Base-by-base conservation (phyloP, 352 stramenopile species). In the Globisporangium orthogonon region DNA sequence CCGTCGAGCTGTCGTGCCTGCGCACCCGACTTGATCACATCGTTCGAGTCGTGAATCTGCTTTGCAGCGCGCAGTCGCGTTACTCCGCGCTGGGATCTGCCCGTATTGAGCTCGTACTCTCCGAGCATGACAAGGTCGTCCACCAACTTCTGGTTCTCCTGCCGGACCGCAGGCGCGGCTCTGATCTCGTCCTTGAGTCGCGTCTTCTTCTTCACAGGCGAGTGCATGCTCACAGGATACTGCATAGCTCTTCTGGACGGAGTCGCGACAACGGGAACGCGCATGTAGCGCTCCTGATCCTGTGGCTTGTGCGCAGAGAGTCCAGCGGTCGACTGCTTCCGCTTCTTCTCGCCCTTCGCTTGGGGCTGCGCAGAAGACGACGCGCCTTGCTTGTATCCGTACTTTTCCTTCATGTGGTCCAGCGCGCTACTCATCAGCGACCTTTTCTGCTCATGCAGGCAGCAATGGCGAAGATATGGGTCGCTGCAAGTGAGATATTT, bases 121-220 rank as follows among this genome's bases (percentile, higher is more conserved):
- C 74, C 78, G 15, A 91, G 60, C 47, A 78, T 52, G 48, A 85
- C 54, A 3, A 91, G 52, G 52, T 82, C 63, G 31, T 89, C 69
- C 33, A 89, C 78, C 2, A 91, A 63, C 23, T 62, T 18, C 56
- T 89, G 76, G 63, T 91, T 91, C 45, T 85, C 72, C 5, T 33
- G 28, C 29, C 58, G 52, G 30, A 37, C 53, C 0, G 75, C 78
- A 4, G 64, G 73, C n/a, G 57, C 60, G 9, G 69, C 66, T 23
- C 67, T 47, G 31, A 89, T 67, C 50, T 87, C 62, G 39, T 75
- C 66, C 51, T 83, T 62, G 23, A 76, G 59, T 7, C 69, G 63
- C 28, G 43, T 60, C 46, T 76, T 76, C 58, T 72, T 78, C 49
- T 71, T 69, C 33, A 39, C 58, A 67, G 50, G 63, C 63, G 29